phyloP scores from a whole-genome alignment of 768 basidiomycete species.

The Lactarius hatsudake region DNA sequence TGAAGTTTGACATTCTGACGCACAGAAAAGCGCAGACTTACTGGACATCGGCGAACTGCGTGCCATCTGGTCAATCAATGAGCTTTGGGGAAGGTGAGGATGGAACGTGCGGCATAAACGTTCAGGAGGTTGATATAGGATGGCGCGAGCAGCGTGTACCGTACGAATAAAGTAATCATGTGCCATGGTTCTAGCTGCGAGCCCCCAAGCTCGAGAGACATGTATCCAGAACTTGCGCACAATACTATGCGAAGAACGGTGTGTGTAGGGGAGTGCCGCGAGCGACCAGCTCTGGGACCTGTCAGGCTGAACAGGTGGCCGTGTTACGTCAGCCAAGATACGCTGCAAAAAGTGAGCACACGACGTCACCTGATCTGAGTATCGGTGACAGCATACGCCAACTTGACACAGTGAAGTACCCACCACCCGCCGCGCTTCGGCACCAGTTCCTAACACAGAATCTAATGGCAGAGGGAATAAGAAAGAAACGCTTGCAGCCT shows the following conservation, averaged over 20 bases:
- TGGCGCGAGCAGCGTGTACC: constrained; percentile 66
- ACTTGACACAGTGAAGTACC: constrained; percentile 96
- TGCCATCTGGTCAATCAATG: background rate
- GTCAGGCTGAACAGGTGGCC: constrained; percentile 31
- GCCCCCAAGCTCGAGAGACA: constrained; percentile 35
- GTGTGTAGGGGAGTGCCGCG: constrained; percentile 92
- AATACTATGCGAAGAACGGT: constrained; percentile 82
- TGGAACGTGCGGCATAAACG: constrained; percentile 69
- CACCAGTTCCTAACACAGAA: constrained; percentile 96
- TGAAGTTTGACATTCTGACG: background rate
- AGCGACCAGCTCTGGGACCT: constrained; percentile 94
- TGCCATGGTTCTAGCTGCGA: constrained; percentile 93
- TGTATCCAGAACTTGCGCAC: constrained; percentile 92
- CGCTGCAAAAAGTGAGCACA: background rate
- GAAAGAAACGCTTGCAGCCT: background rate
- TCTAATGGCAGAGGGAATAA: constrained; percentile 38
- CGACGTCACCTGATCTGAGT: constrained; percentile 76
- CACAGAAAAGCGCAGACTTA: constrained; percentile 26
- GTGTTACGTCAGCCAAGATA: background rate
- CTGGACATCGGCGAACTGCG: constrained; percentile 83
- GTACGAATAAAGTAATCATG: constrained; percentile 95
- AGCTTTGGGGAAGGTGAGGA: background rate
- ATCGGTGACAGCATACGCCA: constrained; percentile 82
- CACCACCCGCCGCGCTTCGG: constrained; percentile 82
- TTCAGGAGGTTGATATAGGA: constrained; percentile 64